Conservation (phyloP, 371 early-diverging fungal genomes). For the Haplosporangium sp. region DNA sequence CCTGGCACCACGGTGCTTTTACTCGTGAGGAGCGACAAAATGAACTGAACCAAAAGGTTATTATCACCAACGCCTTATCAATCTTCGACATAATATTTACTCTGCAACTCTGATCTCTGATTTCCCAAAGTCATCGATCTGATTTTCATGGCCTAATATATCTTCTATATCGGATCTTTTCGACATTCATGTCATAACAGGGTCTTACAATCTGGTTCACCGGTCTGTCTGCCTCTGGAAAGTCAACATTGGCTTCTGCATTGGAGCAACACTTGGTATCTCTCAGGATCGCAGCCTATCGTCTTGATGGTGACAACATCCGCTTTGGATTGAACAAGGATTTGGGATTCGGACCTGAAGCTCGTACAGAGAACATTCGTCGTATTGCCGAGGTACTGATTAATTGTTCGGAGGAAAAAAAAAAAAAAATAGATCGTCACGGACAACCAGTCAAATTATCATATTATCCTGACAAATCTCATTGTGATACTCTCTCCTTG, state of each 20-base stretch:
- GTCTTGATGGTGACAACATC: slow-evolving; percentile 96
- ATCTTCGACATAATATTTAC: neutral
- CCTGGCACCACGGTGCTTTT: slow-evolving; percentile 89
- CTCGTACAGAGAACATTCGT: slow-evolving; percentile 94
- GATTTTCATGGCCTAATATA: neutral
- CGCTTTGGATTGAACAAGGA: slow-evolving; percentile 96
- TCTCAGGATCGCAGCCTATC: slow-evolving; percentile 78
- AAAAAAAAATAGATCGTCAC: neutral
- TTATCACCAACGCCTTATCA: neutral
- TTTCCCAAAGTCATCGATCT: neutral
- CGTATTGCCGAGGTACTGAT: slow-evolving; percentile 85
- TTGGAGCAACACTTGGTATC: slow-evolving; percentile 89
- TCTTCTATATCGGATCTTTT: neutral
- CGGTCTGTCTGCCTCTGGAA: slow-evolving; percentile 94
- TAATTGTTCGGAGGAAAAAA: neutral
- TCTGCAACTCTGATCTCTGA: neutral
- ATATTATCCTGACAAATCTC: too few relatives aligned
- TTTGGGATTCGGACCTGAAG: slow-evolving; percentile 90
- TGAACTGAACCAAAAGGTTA: slow-evolving; percentile 79
- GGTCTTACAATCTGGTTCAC: slow-evolving; percentile 94
- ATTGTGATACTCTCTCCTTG: neutral
- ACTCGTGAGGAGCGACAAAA: slow-evolving; percentile 79
- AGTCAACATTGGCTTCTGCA: slow-evolving; percentile 91
- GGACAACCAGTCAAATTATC: neutral
- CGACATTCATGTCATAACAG: slow-evolving; percentile 38